Conservation (phyloP, 2,329 filamentous ascomycete species). For the Alternaria sp. region DNA sequence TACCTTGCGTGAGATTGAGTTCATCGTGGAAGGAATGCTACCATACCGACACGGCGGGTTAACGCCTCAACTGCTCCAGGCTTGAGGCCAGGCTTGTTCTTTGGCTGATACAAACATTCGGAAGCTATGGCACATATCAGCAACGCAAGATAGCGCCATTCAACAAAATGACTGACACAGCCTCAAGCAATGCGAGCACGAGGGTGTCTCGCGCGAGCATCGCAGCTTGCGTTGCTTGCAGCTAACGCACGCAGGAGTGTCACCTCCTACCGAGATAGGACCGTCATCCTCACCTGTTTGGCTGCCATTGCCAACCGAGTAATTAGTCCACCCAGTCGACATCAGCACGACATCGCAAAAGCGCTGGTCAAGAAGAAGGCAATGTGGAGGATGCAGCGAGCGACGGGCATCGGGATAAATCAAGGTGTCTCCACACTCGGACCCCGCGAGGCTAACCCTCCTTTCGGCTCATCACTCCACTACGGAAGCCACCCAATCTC, state of each 20-base stretch:
- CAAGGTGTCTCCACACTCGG: conserved; percentile 32
- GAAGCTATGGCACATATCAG: conserved; percentile 34
- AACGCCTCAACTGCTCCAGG: conserved; percentile 47
- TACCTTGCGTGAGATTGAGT: conserved; percentile 26
- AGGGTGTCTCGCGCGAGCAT: conserved; percentile 43
- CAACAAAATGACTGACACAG: conserved; percentile 35
- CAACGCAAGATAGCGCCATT: background rate
- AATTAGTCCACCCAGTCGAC: conserved; percentile 47
- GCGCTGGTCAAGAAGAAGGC: conserved; percentile 25
- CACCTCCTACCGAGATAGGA: conserved; percentile 37
- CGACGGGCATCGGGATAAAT: conserved; percentile 42
- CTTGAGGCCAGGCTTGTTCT: conserved; percentile 48
- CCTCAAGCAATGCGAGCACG: conserved; percentile 46
- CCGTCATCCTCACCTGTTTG: conserved; percentile 38
- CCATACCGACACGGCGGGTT: conserved; percentile 45
- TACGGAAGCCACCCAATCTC: background rate
- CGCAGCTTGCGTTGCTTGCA: conserved; percentile 47
- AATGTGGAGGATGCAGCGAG: conserved; percentile 35
- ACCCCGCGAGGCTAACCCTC: conserved; percentile 34
- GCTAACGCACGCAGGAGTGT: conserved; percentile 43
- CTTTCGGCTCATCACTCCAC: conserved; percentile 30
- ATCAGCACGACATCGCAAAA: conserved; percentile 39
- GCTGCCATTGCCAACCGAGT: conserved; percentile 39
- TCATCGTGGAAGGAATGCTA: background rate
- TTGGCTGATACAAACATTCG: conserved; percentile 43